phyloP scores from a whole-genome alignment of 345 rosid species.

The Carallia brachiata region DNA sequence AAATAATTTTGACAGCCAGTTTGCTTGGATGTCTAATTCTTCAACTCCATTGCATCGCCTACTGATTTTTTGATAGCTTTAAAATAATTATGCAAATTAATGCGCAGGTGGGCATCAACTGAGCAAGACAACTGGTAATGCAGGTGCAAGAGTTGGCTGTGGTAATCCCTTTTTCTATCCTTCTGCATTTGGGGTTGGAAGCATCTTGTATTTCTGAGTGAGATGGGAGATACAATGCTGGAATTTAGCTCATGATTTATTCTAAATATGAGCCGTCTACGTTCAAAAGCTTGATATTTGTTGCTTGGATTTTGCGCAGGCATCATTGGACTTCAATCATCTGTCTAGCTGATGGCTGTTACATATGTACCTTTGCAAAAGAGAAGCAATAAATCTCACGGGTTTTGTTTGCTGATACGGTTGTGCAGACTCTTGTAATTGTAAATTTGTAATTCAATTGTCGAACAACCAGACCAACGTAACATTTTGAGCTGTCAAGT shows the following conservation, averaged over 20 bases:
- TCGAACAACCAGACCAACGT: no score
- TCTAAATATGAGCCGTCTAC: background rate
- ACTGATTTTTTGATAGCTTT: background rate
- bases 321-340: slow-evolving; percentile 78
- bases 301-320: slow-evolving; percentile 40
- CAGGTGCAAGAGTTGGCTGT: slow-evolving; percentile 89
- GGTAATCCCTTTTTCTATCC: slow-evolving; percentile 40
- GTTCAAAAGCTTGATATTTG: slow-evolving; percentile 12
- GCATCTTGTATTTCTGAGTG: background rate
- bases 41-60: background rate
- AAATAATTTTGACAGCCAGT: no score
- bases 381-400: background rate
- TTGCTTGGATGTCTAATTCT: background rate
- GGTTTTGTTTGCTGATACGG: background rate
- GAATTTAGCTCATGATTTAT: background rate
- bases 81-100: slow-evolving; percentile 21
- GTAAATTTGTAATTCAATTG: background rate
- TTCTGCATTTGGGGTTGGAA: background rate
- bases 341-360: slow-evolving; percentile 35
- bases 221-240: background rate
- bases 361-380: background rate
- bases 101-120: slow-evolving; percentile 1
- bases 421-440: background rate
- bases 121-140: slow-evolving; percentile 48
- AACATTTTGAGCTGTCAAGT: no score